A percentile compares a stretch with the other conserved stretches of the same genome.
Evolutionary conservation across 768 basidiomycete genomes (phyloP).

Genomic region (Lentinula sp.): DNA sequence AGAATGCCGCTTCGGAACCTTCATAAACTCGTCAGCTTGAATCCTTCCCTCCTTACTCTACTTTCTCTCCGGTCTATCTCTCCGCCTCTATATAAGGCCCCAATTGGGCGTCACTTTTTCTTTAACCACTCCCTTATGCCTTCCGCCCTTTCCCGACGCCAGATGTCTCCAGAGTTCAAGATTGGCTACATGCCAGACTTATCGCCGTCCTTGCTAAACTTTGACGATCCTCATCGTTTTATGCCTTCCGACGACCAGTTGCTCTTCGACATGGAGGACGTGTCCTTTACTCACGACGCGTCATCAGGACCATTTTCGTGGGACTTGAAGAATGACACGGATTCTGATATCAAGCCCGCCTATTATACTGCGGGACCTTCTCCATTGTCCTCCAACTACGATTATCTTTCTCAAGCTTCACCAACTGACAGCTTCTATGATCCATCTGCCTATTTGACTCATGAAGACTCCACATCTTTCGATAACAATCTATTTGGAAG

Average conservation of each 20-base stretch:
- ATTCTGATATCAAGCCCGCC: conserved; percentile 36
- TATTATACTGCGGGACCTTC: conserved; percentile 25
- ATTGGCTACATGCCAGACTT: background rate
- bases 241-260: conserved; percentile 38
- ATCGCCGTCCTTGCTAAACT: conserved; percentile 23
- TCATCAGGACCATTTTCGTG: conserved; percentile 24
- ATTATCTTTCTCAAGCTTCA: conserved; percentile 33
- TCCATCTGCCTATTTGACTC: conserved; percentile 33
- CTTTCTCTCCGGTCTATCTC: conserved; percentile 13
- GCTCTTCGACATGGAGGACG: conserved; percentile 59
- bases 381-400: conserved; percentile 10
- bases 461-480: conserved; percentile 34
- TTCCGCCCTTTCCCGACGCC: conserved; percentile 28
- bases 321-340: conserved; percentile 25
- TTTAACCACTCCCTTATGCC: conserved; percentile 31
- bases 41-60: conserved; percentile 22
- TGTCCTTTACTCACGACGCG: conserved; percentile 7
- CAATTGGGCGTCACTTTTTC: conserved; percentile 12
- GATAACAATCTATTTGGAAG: conserved; percentile 44
- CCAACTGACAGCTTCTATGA: conserved; percentile 31
- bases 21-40: conserved; percentile 16
- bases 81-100: conserved; percentile 33
- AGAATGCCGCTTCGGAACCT: conserved; percentile 11
- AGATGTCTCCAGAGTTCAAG: conserved; percentile 19
- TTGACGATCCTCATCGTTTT: conserved; percentile 24